Evolutionary conservation across 352 stramenopile species (phyloP).

Genomic region (Blastocystis sp.): DNA sequence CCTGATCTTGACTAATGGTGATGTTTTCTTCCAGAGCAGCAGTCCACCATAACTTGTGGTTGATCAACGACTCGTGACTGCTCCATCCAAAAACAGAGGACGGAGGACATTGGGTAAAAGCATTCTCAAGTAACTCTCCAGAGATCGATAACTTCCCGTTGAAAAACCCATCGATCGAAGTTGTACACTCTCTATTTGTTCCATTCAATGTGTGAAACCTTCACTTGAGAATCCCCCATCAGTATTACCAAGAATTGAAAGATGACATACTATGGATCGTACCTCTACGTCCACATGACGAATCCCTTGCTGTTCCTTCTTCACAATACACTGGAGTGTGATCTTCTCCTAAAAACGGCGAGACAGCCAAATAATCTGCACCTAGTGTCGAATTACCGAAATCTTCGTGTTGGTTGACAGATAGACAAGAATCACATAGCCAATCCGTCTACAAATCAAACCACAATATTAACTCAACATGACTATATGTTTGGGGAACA

Average conservation of each 20-base stretch:
- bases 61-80: neutral
- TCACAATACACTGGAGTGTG: constrained; percentile 30
- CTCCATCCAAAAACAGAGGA: neutral
- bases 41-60: constrained; percentile 39
- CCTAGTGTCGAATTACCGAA: constrained; percentile 22
- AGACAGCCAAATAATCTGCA: neutral
- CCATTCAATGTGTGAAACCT: constrained; percentile 25
- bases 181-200: constrained; percentile 28
- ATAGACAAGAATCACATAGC: constrained; percentile 10
- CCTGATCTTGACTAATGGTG: neutral
- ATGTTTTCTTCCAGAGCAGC: constrained; percentile 2
- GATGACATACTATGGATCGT: neutral
- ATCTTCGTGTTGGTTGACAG: neutral
- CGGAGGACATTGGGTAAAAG: neutral
- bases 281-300: neutral
- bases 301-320: neutral
- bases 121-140: neutral
- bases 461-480: neutral
- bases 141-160: neutral
- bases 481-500: neutral
- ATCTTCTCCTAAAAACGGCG: neutral
- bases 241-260: constrained; percentile 9
- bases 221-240: neutral
- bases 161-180: neutral
- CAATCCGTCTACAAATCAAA: constrained; percentile 2